phyloP scores from a whole-genome alignment of 164 flowering plant species.

The Stephania japonica region DNA sequence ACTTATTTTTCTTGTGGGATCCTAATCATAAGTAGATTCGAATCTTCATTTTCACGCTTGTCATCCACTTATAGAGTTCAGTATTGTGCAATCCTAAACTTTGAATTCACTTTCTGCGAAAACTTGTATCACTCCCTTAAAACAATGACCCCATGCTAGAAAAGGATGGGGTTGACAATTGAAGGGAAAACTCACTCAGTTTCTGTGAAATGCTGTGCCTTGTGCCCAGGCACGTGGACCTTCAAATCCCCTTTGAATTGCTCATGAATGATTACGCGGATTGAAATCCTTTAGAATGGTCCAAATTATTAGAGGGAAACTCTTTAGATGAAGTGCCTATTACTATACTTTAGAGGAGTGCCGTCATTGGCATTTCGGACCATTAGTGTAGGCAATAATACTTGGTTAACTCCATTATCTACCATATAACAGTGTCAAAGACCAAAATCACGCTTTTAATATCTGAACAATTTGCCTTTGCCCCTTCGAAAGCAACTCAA shows the following conservation, averaged over 20 bases:
- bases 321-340: not conserved
- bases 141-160: not conserved
- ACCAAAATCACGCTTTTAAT: not conserved
- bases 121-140: not conserved
- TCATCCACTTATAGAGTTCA: not conserved
- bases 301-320: not conserved
- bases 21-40: not conserved
- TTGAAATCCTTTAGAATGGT: not conserved
- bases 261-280: no score
- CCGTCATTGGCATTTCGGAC: not conserved
- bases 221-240: no score
- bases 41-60: conserved; percentile 2
- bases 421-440: not conserved
- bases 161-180: not conserved
- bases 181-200: not conserved
- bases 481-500: not conserved
- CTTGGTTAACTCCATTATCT: not conserved
- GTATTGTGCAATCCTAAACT: not conserved
- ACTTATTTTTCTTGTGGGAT: not conserved
- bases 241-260: no score
- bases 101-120: not conserved
- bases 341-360: not conserved
- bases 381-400: not conserved
- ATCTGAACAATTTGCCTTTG: not conserved
- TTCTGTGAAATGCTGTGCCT: no score